phyloP scores from a whole-genome alignment of 2,329 filamentous ascomycete species.

The Periglandula ipomoeae region DNA sequence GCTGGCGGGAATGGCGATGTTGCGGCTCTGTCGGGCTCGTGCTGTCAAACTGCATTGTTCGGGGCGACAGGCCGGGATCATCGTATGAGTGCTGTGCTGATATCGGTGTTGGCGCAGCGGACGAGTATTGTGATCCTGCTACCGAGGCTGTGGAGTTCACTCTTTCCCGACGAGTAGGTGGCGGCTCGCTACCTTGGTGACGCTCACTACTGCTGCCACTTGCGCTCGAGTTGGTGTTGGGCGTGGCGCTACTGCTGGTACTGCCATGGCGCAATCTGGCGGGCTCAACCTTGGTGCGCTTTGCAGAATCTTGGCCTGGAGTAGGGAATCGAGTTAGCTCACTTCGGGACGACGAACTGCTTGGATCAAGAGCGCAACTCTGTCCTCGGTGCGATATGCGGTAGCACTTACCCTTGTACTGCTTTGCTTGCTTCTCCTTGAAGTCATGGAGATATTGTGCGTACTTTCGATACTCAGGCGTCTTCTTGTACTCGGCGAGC shows the following conservation, averaged over 20 bases:
- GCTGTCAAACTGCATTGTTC: constrained; percentile 25
- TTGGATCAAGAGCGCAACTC: too few species aligned
- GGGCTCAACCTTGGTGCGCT: constrained; percentile 37
- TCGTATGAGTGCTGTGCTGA: constrained; percentile 30
- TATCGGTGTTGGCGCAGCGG: constrained; percentile 25
- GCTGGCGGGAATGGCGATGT: constrained; percentile 17
- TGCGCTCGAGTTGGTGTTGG: constrained; percentile 27
- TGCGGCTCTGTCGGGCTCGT: constrained; percentile 19
- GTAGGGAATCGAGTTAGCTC: too few species aligned
- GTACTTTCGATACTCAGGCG: constrained; percentile 58
- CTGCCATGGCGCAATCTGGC: constrained; percentile 27
- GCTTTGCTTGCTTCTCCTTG: constrained; percentile 58
- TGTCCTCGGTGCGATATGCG: too few species aligned
- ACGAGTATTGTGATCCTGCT: constrained; percentile 35
- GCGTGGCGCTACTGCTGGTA: constrained; percentile 31
- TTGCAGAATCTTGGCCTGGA: constrained; percentile 32
- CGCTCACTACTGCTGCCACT: constrained; percentile 42
- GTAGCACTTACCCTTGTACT: constrained; percentile 40
- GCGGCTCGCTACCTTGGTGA: constrained; percentile 37
- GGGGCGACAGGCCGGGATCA: constrained; percentile 35
- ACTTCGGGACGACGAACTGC: too few species aligned
- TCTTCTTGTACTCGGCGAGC: constrained; percentile 69
- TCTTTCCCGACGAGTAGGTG: constrained; percentile 36
- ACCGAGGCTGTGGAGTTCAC: constrained; percentile 38
- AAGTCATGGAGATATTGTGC: constrained; percentile 67